A percentile compares a stretch with the other conserved stretches of the same genome.
phyloP scores from a whole-genome alignment of 2,329 filamentous ascomycete genomes.

The Hymenotorrendiella dingleyae region DNA sequence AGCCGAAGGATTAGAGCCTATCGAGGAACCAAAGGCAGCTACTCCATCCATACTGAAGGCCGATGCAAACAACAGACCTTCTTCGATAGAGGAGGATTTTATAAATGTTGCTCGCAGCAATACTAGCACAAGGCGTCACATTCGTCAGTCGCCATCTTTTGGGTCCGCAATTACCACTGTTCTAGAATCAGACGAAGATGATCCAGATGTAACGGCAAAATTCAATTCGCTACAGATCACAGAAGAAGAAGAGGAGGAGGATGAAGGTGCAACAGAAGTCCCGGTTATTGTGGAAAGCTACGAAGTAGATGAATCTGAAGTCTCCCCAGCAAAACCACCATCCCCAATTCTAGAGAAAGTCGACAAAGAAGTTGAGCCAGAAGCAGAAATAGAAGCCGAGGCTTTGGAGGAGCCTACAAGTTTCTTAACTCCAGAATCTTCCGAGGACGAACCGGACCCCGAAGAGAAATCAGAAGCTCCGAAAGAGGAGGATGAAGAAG shows the following conservation, averaged over 20 bases:
- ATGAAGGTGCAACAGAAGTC: conserved; percentile 26
- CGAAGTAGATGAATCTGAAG: conserved; percentile 21
- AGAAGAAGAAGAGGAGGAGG: conserved; percentile 33
- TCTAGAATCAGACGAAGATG: conserved; percentile 76
- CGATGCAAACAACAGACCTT: conserved; percentile 21
- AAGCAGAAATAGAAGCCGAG: conserved; percentile 3
- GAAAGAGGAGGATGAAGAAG: conserved; percentile 2
- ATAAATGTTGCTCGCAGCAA: conserved; percentile 42
- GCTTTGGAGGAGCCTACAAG: neutral
- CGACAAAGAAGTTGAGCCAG: neutral
- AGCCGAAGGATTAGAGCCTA: conserved; percentile 73
- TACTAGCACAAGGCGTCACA: conserved; percentile 76
- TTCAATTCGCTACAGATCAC: conserved; percentile 44
- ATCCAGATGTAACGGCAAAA: conserved; percentile 43
- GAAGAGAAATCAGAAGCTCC: neutral
- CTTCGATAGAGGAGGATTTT: conserved; percentile 43
- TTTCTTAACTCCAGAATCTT: conserved; percentile 3
- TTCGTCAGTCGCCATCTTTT: conserved; percentile 71
- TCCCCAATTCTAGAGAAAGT: conserved; percentile 1
- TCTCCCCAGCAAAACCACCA: conserved; percentile 3
- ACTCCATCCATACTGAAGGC: conserved; percentile 33
- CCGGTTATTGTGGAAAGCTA: conserved; percentile 29
- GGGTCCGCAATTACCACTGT: conserved; percentile 76
- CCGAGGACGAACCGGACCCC: conserved; percentile 3
- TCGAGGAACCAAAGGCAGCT: conserved; percentile 37